Evolutionary conservation across 768 basidiomycete species (phyloP), one percentile per base, ranked within the genome.

Genomic region (Leucosporidium yakuticum): DNA sequence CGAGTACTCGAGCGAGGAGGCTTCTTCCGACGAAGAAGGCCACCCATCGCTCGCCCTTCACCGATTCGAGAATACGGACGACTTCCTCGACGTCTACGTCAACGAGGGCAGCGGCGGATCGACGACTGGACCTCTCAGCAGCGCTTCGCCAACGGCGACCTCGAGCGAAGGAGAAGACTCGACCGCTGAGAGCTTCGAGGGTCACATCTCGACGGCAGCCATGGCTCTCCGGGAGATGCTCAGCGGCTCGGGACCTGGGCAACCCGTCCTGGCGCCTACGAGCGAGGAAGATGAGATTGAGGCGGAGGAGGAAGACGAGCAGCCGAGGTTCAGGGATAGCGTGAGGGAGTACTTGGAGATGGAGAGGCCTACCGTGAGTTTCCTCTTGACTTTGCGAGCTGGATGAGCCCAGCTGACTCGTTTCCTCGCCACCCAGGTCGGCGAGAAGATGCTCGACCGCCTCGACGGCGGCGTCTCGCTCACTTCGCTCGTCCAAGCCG

Each of bases 381-480:
- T 19, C 55, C 7, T 54, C 34, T 29, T 17, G 31, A 1, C 19
- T 25, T 50, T 44, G 27, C 7, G 11, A 19, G 39, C 20, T 8
- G 8, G 15, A 32, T 7, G 57, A 20, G 6, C 20, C 8, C 1
- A 1, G 29, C 63, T 50, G 50, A 55, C 53, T 20, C 8, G 1
- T 4, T 21, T n/a, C 3, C 11, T 6, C 25, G 25, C 6, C 23
- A 7, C 29, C 3, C 50, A 68, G 70, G 39, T 58, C n/a, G 70
- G 70, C 53, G 70, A 68, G 14, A 63, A 48, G 47, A 71, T 71
- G 70, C 63, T 71, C 27, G 67, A 71, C 4, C 44, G 29, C 3
- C 17, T 68, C 53, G 67, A 64, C 39, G 20, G 5, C 17, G 32
- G 47, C 0, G 67, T 71, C 27, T 53, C 64, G 36, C 64, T 71